Base-by-base conservation (phyloP, 2,329 filamentous ascomycete genomes). In the Colletotrichum sublineola region DNA sequence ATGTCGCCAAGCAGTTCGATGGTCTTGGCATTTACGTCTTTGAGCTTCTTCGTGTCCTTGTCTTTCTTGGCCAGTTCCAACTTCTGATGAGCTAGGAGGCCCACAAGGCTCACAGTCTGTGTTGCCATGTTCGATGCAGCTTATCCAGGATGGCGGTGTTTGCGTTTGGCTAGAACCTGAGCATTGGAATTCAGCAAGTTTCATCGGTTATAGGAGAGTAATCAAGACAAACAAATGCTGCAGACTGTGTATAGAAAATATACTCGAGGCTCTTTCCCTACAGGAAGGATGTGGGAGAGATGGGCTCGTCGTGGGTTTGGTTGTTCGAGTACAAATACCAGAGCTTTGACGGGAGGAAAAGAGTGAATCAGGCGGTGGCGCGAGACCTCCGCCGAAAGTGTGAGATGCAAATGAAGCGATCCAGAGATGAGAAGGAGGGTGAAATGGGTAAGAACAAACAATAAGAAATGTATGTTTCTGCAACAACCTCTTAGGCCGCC, bases 51-150 rank as follows among this genome's bases (percentile, higher is more conserved):
- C 2, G 40, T 48, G 5, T 64, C n/a, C 18, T 15, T 48, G 14
- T 61, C 56, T 9, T 18, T 12, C 20, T 71, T 62, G 8, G 48
- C 42, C 8, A 20, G 38, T 20, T 71, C 63, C 8, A 71, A 57
- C 18, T 53, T 44, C 33, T 56, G 24, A 5, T 67, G 68, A 29
- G 64, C 68, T 18, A 53, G 18, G 7, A 20, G 24, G 48, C 53
- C 44, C 24, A 14, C 24, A 5, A 42, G n/a, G 24, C 15, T 9
- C 9, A 3, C 31, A 0, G 11, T 6, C 18, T 44, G 31, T 9
- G 40, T n/a, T 4, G 36, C 48, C 55, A 70, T 67, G 3, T 3
- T 42, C 4, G 12, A 40, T 7, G 3, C 31, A 36, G 18, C 52
- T 5, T 20, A 1, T 24, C 24, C 24, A 24, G 8, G 2, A 20